A percentile compares a stretch with the other conserved stretches of the same genome.
Conservation (phyloP, 192 early-diverging fungal genomes). For the Martensiomyces pterosporus region DNA sequence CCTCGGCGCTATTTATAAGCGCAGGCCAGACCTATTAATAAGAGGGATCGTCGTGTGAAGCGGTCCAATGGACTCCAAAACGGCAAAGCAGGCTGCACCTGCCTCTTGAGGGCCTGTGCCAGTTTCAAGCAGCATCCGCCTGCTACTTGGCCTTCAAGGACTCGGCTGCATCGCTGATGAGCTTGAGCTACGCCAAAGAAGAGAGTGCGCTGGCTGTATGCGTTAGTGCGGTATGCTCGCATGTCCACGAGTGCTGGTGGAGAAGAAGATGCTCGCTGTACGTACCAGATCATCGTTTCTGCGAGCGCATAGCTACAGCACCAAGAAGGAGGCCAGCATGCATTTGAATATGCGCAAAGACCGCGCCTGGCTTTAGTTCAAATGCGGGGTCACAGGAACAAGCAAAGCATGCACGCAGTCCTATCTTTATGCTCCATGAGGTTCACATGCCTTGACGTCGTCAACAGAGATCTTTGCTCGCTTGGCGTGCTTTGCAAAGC, state of each 20-base stretch:
- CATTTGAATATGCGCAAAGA: too few species aligned
- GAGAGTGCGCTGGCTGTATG: background rate
- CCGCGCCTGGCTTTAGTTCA: too few species aligned
- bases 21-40: background rate
- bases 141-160: conserved; percentile 1
- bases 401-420: background rate
- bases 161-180: conserved; percentile 3
- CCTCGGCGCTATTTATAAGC: background rate
- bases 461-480: conserved; percentile 47
- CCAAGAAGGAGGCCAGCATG: background rate
- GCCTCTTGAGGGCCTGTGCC: too few species aligned
- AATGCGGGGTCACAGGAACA: background rate
- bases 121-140: too few species aligned
- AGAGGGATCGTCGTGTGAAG: background rate
- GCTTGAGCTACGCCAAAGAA: conserved; percentile 16
- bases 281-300: conserved; percentile 33
- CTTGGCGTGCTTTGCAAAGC: conserved; percentile 45
- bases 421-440: background rate
- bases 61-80: background rate
- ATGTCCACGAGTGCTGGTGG: too few species aligned
- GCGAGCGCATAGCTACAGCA: conserved; percentile 34
- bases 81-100: too few species aligned
- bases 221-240: background rate
- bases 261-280: background rate
- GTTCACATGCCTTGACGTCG: conserved; percentile 31